phyloP scores from a whole-genome alignment of 2,329 filamentous ascomycete species.

The Apiospora saccharicola region DNA sequence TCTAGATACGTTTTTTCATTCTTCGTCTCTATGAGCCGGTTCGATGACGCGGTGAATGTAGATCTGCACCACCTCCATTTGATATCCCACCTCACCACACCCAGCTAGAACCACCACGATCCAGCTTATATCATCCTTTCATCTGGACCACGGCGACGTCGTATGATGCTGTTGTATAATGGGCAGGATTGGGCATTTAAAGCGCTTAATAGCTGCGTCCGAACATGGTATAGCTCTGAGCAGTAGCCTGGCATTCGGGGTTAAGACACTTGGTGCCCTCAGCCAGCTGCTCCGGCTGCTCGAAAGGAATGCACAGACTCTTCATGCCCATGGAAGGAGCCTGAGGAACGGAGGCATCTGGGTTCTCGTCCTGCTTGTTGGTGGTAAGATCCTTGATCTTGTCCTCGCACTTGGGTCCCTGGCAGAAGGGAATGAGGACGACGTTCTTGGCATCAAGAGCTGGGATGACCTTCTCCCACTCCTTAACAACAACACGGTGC shows the following conservation, averaged over 20 bases:
- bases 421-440: conserved; percentile 89
- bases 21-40: not conserved
- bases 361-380: conserved; percentile 69
- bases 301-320: conserved; percentile 78
- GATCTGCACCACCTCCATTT: not conserved
- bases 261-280: conserved; percentile 89
- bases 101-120: not conserved
- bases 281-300: conserved; percentile 78
- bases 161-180: not conserved
- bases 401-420: conserved; percentile 84
- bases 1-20: conserved; percentile 3
- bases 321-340: conserved; percentile 70
- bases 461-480: conserved; percentile 92
- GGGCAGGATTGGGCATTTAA: not conserved
- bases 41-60: not conserved
- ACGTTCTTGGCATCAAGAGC: conserved; percentile 92
- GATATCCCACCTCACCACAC: not conserved
- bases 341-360: conserved; percentile 58
- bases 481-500: conserved; percentile 81
- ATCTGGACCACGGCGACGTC: not conserved
- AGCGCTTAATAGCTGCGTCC: conserved; percentile 70
- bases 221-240: conserved; percentile 92
- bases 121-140: not conserved
- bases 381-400: conserved; percentile 93
- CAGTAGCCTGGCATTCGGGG: conserved; percentile 79